Evolutionary conservation across 2,329 filamentous ascomycete genomes (phyloP), one percentile per base, ranked within the genome.

Genomic region (Aspergillus udagawae): DNA sequence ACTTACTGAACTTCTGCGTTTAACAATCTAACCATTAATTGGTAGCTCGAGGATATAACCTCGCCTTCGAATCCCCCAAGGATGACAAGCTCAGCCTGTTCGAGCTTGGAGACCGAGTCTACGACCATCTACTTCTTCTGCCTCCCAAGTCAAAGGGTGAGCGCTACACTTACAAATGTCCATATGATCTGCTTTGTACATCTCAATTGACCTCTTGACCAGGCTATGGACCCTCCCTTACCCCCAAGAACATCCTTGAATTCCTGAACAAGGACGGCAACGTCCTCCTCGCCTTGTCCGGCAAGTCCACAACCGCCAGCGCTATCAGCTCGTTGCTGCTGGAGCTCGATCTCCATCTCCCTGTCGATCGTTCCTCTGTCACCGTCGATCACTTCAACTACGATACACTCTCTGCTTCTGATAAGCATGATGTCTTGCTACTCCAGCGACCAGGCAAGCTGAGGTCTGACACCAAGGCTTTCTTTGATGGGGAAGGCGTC

Each of bases 361-460:
- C 94, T 42, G 78, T 85, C 38, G 93, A 96, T 76, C 90, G 92
- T 69, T 91, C 88, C 55, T 87, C 90, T 56, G 80, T 93, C 57
- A 88, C 96, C 5, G 88, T 97, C 60, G 94, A 97, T 77, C 94
- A 99, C 80, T 97, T 97, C 85, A 89, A 91, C 79, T 94, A 94
- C 77, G 93, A 97, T 70, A 81, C 83, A 56, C 66, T 83, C 32
- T 91, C 88, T 44, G 88, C 93, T 4, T 71, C 86, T 51, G 92
- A 97, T 63, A 84, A 86, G 70, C 94, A 99, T 76, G 91, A 97
- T 76, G 90, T 96, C 29, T 81, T 99, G 48, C 82, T 97, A 29
- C 78, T 97, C 52, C 84, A 89, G 47, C 81, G 85, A 38, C 90
- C 92, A 3, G 77, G 79, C 58, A 77, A 83, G 51, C 73, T 88